Evolutionary conservation across 371 early-diverging fungal species (phyloP).

Genomic region (Basidiobolus meristosporus): DNA sequence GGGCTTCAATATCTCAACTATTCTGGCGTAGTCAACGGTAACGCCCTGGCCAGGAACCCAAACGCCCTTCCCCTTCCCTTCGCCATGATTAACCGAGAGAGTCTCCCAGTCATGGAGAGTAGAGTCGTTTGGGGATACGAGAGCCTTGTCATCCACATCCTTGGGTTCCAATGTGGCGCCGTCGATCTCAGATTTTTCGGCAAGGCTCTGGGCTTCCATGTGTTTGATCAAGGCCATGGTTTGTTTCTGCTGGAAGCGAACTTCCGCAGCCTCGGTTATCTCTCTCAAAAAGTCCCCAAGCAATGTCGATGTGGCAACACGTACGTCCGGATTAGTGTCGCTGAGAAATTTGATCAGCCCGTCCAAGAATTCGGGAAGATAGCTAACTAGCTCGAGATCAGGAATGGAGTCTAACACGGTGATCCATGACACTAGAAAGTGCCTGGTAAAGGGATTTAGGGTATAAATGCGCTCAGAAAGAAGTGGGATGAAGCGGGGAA

Average conservation of each 20-base stretch:
- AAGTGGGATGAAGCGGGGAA: slow-evolving; percentile 76
- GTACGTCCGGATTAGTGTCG: slow-evolving; percentile 71
- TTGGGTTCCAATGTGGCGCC: slow-evolving; percentile 1
- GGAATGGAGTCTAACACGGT: slow-evolving; percentile 72
- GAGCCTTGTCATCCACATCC: slow-evolving; percentile 3
- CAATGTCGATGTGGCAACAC: slow-evolving; percentile 38
- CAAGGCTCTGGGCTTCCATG: slow-evolving; percentile 8
- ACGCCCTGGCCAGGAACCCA: slow-evolving; percentile 55
- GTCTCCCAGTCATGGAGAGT: slow-evolving; percentile 4
- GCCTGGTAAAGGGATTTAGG: slow-evolving; percentile 66
- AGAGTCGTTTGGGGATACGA: slow-evolving; percentile 1
- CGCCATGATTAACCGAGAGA: slow-evolving; percentile 8
- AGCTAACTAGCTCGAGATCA: slow-evolving; percentile 69
- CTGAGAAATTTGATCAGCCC: slow-evolving; percentile 66
- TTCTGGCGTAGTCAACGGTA: slow-evolving; percentile 53
- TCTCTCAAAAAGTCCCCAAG: slow-evolving; percentile 61
- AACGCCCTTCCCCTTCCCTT: slow-evolving; percentile 25
- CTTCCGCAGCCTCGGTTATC: slow-evolving; percentile 51
- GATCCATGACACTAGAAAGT: slow-evolving; percentile 84
- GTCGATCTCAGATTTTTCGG: slow-evolving; percentile 5
- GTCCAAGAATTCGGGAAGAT: slow-evolving; percentile 74
- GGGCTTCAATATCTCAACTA: slow-evolving; percentile 60
- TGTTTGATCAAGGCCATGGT: slow-evolving; percentile 10
- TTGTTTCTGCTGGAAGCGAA: slow-evolving; percentile 23
- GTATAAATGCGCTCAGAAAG: slow-evolving; percentile 72